Evolutionary conservation across 129 eudicot species (phyloP), one percentile per base, ranked within the genome.

Genomic region (Saposhnikovia divaricata): DNA sequence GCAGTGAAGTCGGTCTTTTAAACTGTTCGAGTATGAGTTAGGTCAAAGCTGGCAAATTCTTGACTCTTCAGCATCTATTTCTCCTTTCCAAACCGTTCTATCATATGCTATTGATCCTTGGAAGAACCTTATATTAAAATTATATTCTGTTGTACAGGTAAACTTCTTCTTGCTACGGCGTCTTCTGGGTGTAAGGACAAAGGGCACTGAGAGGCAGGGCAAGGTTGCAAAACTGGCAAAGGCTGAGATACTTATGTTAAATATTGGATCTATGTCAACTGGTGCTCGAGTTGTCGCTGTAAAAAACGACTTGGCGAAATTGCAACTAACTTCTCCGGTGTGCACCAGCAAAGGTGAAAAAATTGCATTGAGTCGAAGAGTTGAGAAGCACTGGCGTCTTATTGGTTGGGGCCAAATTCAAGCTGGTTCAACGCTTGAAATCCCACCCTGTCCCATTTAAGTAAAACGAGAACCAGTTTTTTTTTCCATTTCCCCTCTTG

Each of bases 331-430:
- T 1, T 89, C 98, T 44, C 98, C 98, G 0, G 98, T 95, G 21
- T 95, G 98, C 87, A 95, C 98, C 18, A 95, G 98, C 90, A 89
- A 85, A 80, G 98, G 98, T 0, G 98, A 95, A 88, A 95, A 95
- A 77, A 90, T 95, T 75, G 98, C 98, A 0, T 87, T 95, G 69
- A 95, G 98, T 83, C 84, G 98, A 63, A 82, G 98, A 31, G 96
- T 95, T 9, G 98, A 95, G 84, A 92, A 92, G 90, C 98, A 95
- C 55, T 95, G 98, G 98, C 96, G 98, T 48, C 89, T 95, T 39
- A 95, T 95, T 34, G 98, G 98, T 40, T 95, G 98, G 98, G 98
- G 98, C 27, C 96, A 92, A 78, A 95, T 95, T 82, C 97, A 92
- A 83, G 98, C 98, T 11, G 98, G 98, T 48, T 80, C 80, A 4